Evolutionary conservation across 2,329 filamentous ascomycete species (phyloP).

Genomic region (Calonectria fujianensis): DNA sequence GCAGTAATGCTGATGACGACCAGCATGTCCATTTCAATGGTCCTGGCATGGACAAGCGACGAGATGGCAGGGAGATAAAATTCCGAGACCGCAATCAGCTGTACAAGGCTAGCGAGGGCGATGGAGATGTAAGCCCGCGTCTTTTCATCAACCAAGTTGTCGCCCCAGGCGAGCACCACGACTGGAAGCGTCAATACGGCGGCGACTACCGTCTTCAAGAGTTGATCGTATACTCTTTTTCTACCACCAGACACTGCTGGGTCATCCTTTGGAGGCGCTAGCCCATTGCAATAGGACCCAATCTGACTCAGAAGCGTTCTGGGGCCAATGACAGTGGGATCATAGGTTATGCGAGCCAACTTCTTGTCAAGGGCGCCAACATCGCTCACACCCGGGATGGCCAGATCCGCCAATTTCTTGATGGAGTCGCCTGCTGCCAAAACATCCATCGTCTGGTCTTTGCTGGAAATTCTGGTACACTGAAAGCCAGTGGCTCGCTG

Average conservation of each 20-base stretch:
- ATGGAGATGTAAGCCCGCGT: conserved; percentile 60
- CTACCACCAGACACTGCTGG: conserved; percentile 46
- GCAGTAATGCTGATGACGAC: conserved; percentile 72
- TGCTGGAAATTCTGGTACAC: conserved; percentile 51
- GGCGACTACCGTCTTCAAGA: conserved; percentile 57
- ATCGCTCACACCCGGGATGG: conserved; percentile 53
- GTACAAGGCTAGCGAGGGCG: conserved; percentile 69
- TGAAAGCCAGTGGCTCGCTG: conserved; percentile 58
- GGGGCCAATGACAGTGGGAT: conserved; percentile 59
- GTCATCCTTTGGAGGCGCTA: conserved; percentile 58
- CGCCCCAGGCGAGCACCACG: conserved; percentile 58
- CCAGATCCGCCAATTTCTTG: conserved; percentile 47
- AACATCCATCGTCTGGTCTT: conserved; percentile 57
- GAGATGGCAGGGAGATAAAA: conserved; percentile 71
- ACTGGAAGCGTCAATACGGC: conserved; percentile 60
- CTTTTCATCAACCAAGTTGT: conserved; percentile 47
- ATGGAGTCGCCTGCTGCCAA: conserved; percentile 47
- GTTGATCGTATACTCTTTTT: conserved; percentile 57
- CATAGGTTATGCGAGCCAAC: conserved; percentile 58
- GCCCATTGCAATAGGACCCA: conserved; percentile 44
- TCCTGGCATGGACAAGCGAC: conserved; percentile 65
- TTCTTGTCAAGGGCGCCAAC: conserved; percentile 55
- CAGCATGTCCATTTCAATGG: conserved; percentile 75
- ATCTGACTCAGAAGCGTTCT: conserved; percentile 54
- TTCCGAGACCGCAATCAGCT: conserved; percentile 67